Evolutionary conservation across 2,329 filamentous ascomycete species (phyloP).

Genomic region (Diaporthe vexans): DNA sequence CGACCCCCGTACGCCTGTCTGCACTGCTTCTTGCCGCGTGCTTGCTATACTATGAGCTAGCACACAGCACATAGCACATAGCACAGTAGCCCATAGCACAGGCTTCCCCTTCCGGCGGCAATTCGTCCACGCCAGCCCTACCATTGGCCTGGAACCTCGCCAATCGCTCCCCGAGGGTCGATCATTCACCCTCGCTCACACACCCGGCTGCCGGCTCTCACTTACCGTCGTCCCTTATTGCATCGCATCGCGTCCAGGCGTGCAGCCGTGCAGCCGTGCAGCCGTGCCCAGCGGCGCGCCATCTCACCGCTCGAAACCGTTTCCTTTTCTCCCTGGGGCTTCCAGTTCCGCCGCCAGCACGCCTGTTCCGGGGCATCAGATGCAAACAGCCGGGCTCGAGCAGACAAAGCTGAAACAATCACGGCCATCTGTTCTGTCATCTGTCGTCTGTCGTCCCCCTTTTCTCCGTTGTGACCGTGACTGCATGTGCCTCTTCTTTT

Average conservation of each 20-base stretch:
- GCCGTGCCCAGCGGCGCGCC: conserved; percentile 15
- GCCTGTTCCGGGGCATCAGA: conserved; percentile 18
- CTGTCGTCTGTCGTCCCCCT: neutral
- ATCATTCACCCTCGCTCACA: conserved; percentile 14
- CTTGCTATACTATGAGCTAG: neutral
- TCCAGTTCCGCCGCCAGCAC: neutral
- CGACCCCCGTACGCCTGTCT: neutral
- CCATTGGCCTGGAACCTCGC: conserved; percentile 38
- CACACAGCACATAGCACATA: too few species aligned
- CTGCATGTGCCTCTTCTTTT: neutral
- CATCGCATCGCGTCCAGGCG: conserved; percentile 23
- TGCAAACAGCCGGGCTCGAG: conserved; percentile 33
- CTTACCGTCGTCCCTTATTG: conserved; percentile 35
- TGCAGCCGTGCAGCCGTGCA: conserved; percentile 12
- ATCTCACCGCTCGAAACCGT: conserved; percentile 36
- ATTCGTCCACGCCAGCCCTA: conserved; percentile 34
- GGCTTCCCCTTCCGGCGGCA: conserved; percentile 36
- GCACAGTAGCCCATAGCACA: neutral
- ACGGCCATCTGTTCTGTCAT: neutral
- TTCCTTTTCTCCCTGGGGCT: conserved; percentile 31
- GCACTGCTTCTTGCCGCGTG: conserved; percentile 7
- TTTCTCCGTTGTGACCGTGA: conserved; percentile 1
- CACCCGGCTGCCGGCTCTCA: conserved; percentile 31
- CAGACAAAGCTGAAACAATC: conserved; percentile 33
- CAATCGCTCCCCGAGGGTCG: conserved; percentile 40